Evolutionary conservation across 257 asterid species (phyloP).

Genomic region (Penstemon barbatus): DNA sequence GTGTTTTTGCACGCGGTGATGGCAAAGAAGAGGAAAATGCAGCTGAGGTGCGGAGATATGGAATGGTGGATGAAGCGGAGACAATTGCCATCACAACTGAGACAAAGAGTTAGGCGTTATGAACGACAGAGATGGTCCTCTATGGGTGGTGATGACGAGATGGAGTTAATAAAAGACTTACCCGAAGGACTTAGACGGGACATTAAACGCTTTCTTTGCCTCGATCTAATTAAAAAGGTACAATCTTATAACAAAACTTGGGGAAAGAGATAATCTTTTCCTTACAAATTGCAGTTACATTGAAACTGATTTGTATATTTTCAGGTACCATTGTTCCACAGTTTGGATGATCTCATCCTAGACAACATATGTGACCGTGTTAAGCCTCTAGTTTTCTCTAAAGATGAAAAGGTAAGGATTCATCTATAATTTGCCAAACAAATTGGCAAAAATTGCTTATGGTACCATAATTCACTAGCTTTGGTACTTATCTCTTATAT

Average conservation of each 20-base stretch:
- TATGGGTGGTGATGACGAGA: slow-evolving; percentile 84
- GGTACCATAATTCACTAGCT: too few relatives aligned
- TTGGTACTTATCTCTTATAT: too few relatives aligned
- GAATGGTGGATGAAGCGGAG: slow-evolving; percentile 99
- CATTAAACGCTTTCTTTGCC: slow-evolving; percentile 85
- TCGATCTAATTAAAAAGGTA: slow-evolving; percentile 80
- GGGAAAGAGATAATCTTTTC: background rate
- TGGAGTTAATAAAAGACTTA: slow-evolving; percentile 67
- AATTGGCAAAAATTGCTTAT: too few relatives aligned
- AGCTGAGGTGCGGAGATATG: slow-evolving; percentile 84
- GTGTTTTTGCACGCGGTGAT: slow-evolving; percentile 91
- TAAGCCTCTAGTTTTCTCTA: slow-evolving; percentile 77
- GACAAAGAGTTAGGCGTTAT: slow-evolving; percentile 78
- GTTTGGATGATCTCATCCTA: slow-evolving; percentile 82
- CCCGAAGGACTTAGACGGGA: slow-evolving; percentile 95
- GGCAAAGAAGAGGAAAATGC: slow-evolving; percentile 94
- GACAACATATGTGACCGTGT: slow-evolving; percentile 97
- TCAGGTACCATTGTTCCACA: slow-evolving; percentile 85
- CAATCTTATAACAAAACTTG: background rate
- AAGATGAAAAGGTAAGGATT: slow-evolving; percentile 71
- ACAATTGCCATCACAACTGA: slow-evolving; percentile 72
- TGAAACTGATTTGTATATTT: background rate
- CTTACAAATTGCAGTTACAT: background rate
- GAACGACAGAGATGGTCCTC: slow-evolving; percentile 76
- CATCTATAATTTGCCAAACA: background rate